Evolutionary conservation across 1,284 basidiomycete species (phyloP), one percentile per base, ranked within the genome.

Genomic region (Cutaneotrichosporon sp.): DNA sequence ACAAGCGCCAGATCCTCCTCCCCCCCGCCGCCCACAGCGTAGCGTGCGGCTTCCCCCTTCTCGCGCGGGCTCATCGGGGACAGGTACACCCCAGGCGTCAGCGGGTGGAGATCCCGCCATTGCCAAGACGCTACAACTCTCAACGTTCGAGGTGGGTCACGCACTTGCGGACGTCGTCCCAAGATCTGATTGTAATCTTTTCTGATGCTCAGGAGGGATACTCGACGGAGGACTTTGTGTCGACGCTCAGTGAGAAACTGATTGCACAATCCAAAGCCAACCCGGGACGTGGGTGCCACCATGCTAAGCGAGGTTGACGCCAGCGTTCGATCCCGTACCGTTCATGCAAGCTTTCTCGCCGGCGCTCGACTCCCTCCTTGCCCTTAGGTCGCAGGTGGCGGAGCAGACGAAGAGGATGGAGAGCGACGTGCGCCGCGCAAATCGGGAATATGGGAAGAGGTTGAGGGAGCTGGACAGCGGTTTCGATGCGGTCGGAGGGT

Each of bases 151-250:
- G 78, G 84, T 84, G 43, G 22, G 58, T 47, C 26, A 22, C 42
- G n/a, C n/a, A n/a, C n/a, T n/a, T n/a, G n/a, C n/a, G n/a, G n/a
- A n/a, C n/a, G n/a, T n/a, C n/a, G n/a, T n/a, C n/a, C n/a, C n/a
- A n/a, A n/a, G n/a, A n/a, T n/a, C n/a, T n/a, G n/a, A n/a, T n/a
- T n/a, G n/a, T n/a, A n/a, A n/a, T n/a, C n/a, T n/a, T n/a, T n/a
- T n/a, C n/a, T n/a, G n/a, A n/a, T n/a, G n/a, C n/a, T n/a, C 63
- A 91, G 87, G 86, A 86, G 57, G 87, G 90, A 74, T 97, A 96
- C 74, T 87, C 91, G 68, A 85, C 90, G 47, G 88, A 90, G 60
- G 90, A 94, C 59, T 93, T 96, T 63, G 81, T 97, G 46, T 84
- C 85, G 20, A 81, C 82, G 8, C 79, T 92, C 47, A 91, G 88